Evolutionary conservation across 2,329 filamentous ascomycete genomes (phyloP), one percentile per base, ranked within the genome.

Genomic region (Plectosphaerella sp.): DNA sequence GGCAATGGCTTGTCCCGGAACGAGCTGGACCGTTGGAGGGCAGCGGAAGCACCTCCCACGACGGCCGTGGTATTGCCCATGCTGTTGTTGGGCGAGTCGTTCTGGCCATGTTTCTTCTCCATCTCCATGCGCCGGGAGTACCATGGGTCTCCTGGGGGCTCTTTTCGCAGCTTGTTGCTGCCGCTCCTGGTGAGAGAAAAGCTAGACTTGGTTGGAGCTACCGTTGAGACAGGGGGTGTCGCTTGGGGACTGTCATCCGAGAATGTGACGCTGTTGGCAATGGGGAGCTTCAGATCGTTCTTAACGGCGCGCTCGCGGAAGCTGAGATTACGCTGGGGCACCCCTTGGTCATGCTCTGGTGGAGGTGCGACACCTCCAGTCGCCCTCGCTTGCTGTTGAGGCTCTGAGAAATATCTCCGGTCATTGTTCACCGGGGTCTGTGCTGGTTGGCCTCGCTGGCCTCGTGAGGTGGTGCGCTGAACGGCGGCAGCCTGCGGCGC

Each of bases 121-220:
- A 71, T 69, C 28, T 76, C 74, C n/a, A 62, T 63, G 36, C 74
- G 70, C 22, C 65, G 64, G 48, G 65, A 67, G 57, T 73, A 71
- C 72, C 73, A 75, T 2, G 72, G 66, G 47, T 83, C 79, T n/a
- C 66, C 70, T 2, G 81, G 79, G 1, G 78, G 80, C 2, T 80
- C 75, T 55, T 84, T 85, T 61, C 72, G 77, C 36, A 83, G 67
- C 60, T 80, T 84, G 57, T 83, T 82, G 59, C 80, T 84, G n/a
- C 71, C 75, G 51, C 67, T 78, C 48, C 78, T 73, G 9, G 68
- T 62, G 35, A 76, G 58, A 53, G 72, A 67, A 48, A 72, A 68
- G 39, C 68, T 65, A 25, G 41, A 43, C 18, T 43, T 43, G 41
- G 41, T 20, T 12, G 41, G 41, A 3, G 15, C 41, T 3, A 65